A percentile compares a stretch with the other conserved stretches of the same genome.
These are phyloP conservation scores for Trypanosoma congolense DNA, from an alignment of 208 protist genomes.

Conservation along the genomic window DNA sequence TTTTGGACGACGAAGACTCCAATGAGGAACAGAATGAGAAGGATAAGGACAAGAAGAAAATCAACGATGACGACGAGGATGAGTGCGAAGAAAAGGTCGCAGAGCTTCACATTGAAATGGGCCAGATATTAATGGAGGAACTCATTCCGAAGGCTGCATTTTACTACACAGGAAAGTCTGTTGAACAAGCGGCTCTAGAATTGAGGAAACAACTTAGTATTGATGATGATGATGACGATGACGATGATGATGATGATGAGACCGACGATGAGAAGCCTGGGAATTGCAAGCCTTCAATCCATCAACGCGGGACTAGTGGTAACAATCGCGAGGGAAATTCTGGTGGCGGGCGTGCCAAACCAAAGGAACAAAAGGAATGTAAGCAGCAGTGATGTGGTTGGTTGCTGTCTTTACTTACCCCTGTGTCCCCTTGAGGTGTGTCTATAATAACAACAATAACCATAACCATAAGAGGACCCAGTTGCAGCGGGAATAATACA, in stretches of 20 bases:
- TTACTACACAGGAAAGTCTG: constrained; percentile 86
- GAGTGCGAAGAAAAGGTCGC: constrained; percentile 42
- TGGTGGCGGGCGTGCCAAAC: neutral
- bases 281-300: constrained; percentile 8
- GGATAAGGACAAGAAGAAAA: constrained; percentile 2
- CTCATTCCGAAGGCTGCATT: constrained; percentile 83
- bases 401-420: neutral
- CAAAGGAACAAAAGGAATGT: neutral
- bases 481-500: too few relatives aligned
- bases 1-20: constrained; percentile 25
- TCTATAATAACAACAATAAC: too few relatives aligned
- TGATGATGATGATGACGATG: constrained; percentile 51
- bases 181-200: constrained; percentile 50
- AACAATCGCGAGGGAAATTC: too few relatives aligned
- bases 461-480: too few relatives aligned
- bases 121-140: constrained; percentile 63
- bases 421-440: neutral
- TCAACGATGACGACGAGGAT: constrained; percentile 48
- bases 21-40: constrained; percentile 23
- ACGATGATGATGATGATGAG: constrained; percentile 41
- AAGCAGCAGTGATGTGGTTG: neutral
- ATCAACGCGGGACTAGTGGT: too few relatives aligned
- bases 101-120: constrained; percentile 77
- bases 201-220: constrained; percentile 31
- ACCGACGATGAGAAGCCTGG: constrained; percentile 17